Base-by-base conservation (phyloP, 192 early-diverging fungal genomes). In the Entomortierella lignicola region DNA sequence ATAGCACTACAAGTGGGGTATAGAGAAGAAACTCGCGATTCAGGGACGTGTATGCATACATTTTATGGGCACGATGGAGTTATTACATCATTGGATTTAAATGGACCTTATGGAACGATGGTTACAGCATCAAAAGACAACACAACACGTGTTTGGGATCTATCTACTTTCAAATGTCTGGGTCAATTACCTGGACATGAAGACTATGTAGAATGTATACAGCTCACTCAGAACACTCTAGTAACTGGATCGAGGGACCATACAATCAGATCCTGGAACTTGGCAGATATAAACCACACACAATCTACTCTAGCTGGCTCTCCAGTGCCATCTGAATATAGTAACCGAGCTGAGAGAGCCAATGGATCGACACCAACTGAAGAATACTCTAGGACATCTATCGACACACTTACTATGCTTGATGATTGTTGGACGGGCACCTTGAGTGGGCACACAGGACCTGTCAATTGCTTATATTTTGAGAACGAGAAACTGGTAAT, bases 71-170 rank as follows among this genome's bases (percentile, higher is more conserved):
- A 93, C 55, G 86, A 89, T 47, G 88, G 87, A 13, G 77, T 80
- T 0, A 82, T 93, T 17, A 86, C 89, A 0, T 85, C 82, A 11
- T 29, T 94, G 10, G 89, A 88, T 63, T 82, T 89, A 69, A 86
- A 92, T 51, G 81, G 83, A n/a, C 72, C 71, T 10, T 52, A 83
- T 25, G 91, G 86, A 2, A 83, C 83, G 6, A 42, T 93, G 10
- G 88, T 91, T 0, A 89, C 93, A 0, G 87, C 91, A 15, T 91
- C 91, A 7, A 72, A 87, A 27, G 93, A 94, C 77, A 89, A 86
- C 32, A 90, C 91, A 26, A 86, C 89, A 21, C 88, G 90, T 8
- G 83, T 90, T 63, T 94, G 93, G 92, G 89, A 93, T 55, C 70
- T 92, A 30, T 59, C 86, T 21, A 84, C 77, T 31, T 77, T 88